These are phyloP conservation scores for Ceratobasidium sp. DNA, from an alignment of 1,284 basidiomycete genomes.

Conservation along the genomic window DNA sequence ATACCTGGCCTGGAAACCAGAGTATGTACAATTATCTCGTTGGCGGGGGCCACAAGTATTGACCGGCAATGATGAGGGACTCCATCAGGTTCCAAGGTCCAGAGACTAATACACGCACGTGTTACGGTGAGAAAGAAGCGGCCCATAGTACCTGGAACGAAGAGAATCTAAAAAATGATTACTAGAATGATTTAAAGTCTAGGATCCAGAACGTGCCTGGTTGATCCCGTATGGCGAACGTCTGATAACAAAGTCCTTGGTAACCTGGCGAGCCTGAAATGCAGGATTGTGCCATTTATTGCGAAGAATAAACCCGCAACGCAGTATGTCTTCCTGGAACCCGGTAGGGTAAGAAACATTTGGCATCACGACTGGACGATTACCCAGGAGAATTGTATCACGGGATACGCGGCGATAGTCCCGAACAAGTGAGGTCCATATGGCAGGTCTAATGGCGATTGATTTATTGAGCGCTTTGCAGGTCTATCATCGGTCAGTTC, in stretches of 20 bases:
- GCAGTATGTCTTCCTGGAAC: slow-evolving; percentile 21
- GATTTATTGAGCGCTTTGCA: slow-evolving; percentile 4
- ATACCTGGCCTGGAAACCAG: slow-evolving; percentile 6
- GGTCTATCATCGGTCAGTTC: background rate
- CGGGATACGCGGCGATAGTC: background rate
- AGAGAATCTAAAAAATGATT: slow-evolving; percentile 7
- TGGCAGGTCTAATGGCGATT: background rate
- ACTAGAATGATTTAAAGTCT: background rate
- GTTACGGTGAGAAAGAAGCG: slow-evolving; percentile 24
- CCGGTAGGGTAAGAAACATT: background rate
- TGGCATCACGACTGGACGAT: slow-evolving; percentile 8
- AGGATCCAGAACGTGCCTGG: slow-evolving; percentile 1
- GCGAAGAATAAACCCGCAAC: slow-evolving; percentile 1
- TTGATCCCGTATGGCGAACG: slow-evolving; percentile 6
- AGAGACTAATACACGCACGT: background rate
- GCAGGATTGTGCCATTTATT: slow-evolving; percentile 3
- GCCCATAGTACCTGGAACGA: slow-evolving; percentile 29
- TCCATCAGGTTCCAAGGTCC: slow-evolving; percentile 25
- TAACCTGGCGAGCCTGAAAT: slow-evolving; percentile 4
- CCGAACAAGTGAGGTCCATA: slow-evolving; percentile 3
- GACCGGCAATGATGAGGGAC: slow-evolving; percentile 9
- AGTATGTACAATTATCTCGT: slow-evolving; percentile 6
- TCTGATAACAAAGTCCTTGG: background rate
- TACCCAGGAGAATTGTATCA: slow-evolving; percentile 4
- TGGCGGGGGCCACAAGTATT: background rate